Evolutionary conservation across 257 asterid genomes (phyloP), one percentile per base, ranked within the genome.

Genomic region (Nemophila menziesii): DNA sequence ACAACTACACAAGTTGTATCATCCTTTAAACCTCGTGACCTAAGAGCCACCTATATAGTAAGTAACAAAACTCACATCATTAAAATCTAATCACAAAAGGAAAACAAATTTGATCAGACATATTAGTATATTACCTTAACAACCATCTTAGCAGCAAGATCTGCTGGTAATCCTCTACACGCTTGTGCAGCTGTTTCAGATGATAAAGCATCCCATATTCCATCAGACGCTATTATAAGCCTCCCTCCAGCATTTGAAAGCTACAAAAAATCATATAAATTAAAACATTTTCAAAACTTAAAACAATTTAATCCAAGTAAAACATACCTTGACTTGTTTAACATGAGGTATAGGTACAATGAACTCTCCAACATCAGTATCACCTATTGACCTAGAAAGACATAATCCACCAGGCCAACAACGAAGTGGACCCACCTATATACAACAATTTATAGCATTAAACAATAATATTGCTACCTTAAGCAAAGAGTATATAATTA

Each of bases 321-420:
- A 47, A 51, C 54, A 44, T 48, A 89, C 98, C 98, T 89, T 89
- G 71, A 89, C 93, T 89, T 89, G 98, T 77, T 89, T 89, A 56
- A 89, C 98, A 65, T 89, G 93, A 66, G 98, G 98, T 65, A 89
- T 55, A 2, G 98, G 98, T 62, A 84, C 92, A 39, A 89, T 89
- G 56, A 68, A 84, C 69, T 89, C 98, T 40, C 98, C 98, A 22
- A 89, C 96, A 55, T 89, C 98, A 11, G 94, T 80, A 53, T 89
- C 98, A 48, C 98, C 98, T 26, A 89, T 89, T 17, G 98, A 89
- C 72, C 98, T 79, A 20, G 98, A 89, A 63, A 89, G 94, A 51
- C 98, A 89, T 62, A 89, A 71, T 23, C 96, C 98, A 57, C 95
- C 96, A 21, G 98, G 96, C 98, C 98, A 89, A 70, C 98, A 89